A percentile compares a stretch with the other conserved stretches of the same genome.
phyloP scores from a whole-genome alignment of 2,329 filamentous ascomycete species.

The Fusarium chuoi region DNA sequence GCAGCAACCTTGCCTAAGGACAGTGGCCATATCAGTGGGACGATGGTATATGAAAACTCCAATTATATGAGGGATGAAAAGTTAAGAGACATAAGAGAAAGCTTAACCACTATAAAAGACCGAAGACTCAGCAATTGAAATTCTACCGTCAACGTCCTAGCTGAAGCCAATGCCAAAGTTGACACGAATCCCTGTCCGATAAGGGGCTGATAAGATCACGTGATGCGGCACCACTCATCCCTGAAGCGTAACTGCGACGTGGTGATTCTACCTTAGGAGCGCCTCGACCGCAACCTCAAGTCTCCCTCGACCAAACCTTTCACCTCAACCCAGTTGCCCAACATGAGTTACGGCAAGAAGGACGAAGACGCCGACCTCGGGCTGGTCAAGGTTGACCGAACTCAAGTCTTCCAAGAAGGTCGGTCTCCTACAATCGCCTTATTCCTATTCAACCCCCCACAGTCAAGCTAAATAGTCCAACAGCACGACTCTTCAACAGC shows the following conservation, averaged over 20 bases:
- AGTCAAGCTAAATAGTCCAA: slow-evolving; percentile 50
- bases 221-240: slow-evolving; percentile 45
- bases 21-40: not conserved
- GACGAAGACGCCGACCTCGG: slow-evolving; percentile 96
- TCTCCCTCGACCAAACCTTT: slow-evolving; percentile 47
- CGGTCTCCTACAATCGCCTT: slow-evolving; percentile 50
- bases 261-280: slow-evolving; percentile 49
- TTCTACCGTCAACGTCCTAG: not conserved
- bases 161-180: slow-evolving; percentile 32
- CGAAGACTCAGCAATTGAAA: not conserved
- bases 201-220: slow-evolving; percentile 48
- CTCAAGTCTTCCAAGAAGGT: slow-evolving; percentile 99
- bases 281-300: slow-evolving; percentile 48
- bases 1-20: not conserved
- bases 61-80: not conserved
- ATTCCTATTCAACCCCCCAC: slow-evolving; percentile 43
- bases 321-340: slow-evolving; percentile 56
- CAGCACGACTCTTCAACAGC: slow-evolving; percentile 97
- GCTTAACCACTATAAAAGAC: not conserved
- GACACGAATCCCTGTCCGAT: slow-evolving; percentile 43
- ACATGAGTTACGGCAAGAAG: slow-evolving; percentile 98
- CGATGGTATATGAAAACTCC: not conserved
- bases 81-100: not conserved
- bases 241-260: slow-evolving; percentile 52
- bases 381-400: slow-evolving; percentile 97